Conservation (phyloP, 352 stramenopile genomes). For the Pythium sukuiense region DNA sequence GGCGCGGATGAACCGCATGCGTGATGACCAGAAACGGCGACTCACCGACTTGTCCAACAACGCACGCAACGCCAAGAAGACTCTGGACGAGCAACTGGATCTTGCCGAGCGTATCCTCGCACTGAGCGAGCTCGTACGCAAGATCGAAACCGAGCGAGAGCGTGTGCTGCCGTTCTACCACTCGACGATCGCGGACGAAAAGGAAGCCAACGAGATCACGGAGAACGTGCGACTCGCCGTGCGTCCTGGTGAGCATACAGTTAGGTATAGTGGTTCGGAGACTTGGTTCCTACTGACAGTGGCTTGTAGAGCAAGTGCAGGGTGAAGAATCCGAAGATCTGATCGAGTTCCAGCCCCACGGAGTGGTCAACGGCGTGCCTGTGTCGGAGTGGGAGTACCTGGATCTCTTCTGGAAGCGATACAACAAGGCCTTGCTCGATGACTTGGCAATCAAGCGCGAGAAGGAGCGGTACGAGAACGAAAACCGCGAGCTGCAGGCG, state of each 20-base stretch:
- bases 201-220: slow-evolving; percentile 59
- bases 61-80: slow-evolving; percentile 73
- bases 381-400: slow-evolving; percentile 84
- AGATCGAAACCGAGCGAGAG: slow-evolving; percentile 92
- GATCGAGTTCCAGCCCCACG: slow-evolving; percentile 65
- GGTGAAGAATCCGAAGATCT: slow-evolving; percentile 46
- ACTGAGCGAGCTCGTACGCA: slow-evolving; percentile 88
- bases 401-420: slow-evolving; percentile 93
- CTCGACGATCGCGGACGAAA: slow-evolving; percentile 57
- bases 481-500: slow-evolving; percentile 90
- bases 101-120: slow-evolving; percentile 87
- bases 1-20: slow-evolving; percentile 88
- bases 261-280: neutral
- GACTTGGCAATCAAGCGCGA: slow-evolving; percentile 90
- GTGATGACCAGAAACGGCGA: slow-evolving; percentile 76
- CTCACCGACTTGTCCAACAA: slow-evolving; percentile 82
- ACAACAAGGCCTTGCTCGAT: slow-evolving; percentile 94
- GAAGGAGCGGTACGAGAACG: slow-evolving; percentile 76
- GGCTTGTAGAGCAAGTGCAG: slow-evolving; percentile 31
- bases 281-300: neutral
- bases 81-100: slow-evolving; percentile 62
- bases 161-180: slow-evolving; percentile 89
- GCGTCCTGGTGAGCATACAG: slow-evolving; percentile 28
- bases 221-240: slow-evolving; percentile 59
- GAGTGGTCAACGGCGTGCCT: slow-evolving; percentile 44